These are phyloP conservation scores for Saposhnikovia divaricata DNA, from an alignment of 129 eudicot species.

Conservation along the genomic window DNA sequence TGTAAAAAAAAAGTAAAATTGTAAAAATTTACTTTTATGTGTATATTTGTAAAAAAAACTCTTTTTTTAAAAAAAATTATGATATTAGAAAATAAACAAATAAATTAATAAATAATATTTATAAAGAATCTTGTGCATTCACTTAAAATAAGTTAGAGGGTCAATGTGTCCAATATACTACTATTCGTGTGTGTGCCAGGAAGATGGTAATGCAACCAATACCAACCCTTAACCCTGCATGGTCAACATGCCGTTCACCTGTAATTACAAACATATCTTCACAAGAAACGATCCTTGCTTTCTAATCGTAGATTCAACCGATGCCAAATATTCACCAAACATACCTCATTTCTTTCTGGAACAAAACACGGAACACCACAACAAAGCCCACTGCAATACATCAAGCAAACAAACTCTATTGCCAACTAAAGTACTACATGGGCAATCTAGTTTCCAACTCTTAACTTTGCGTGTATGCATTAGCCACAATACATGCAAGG, in stretches of 20 bases:
- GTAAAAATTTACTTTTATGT: no score
- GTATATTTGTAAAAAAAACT: no score
- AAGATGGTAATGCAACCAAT: slow-evolving; percentile 22
- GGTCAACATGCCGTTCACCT: slow-evolving; percentile 69
- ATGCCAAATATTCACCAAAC: slow-evolving; percentile 34
- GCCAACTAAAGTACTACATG: slow-evolving; percentile 8
- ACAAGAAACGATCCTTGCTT: slow-evolving; percentile 15
- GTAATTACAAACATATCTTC: slow-evolving; percentile 4
- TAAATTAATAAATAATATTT: no score
- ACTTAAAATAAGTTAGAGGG: no score
- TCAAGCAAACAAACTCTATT: not conserved
- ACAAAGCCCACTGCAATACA: slow-evolving; percentile 1
- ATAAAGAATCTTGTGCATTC: no score
- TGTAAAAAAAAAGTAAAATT: no score
- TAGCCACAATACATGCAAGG: slow-evolving; percentile 17
- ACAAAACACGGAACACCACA: slow-evolving; percentile 7
- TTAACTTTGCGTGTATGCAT: not conserved
- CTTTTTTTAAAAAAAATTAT: no score
- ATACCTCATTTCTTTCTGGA: slow-evolving; percentile 13
- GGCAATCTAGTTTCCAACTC: not conserved
- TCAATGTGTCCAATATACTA: no score
- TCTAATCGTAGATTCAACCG: slow-evolving; percentile 10
- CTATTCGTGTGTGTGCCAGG: not conserved
- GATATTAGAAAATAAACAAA: no score
- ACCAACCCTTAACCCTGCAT: slow-evolving; percentile 20